Conservation (phyloP, 441 rosid species). For the Pelargonium cotyledonis region DNA sequence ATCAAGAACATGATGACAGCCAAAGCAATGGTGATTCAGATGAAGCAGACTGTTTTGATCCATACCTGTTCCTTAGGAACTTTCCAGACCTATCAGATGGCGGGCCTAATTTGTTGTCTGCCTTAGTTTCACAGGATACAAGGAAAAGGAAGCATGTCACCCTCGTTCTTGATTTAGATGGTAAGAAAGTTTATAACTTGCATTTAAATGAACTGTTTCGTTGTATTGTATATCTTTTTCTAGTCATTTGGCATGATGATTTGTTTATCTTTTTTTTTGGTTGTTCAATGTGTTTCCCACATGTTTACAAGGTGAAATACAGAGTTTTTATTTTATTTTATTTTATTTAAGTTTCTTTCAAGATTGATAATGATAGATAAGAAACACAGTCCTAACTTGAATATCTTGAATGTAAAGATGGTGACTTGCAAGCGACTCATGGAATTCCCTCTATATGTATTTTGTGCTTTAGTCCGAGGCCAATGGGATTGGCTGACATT, state of each 20-base stretch:
- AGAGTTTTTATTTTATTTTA: too few species aligned
- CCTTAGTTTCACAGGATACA: conserved; percentile 84
- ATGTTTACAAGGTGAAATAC: neutral
- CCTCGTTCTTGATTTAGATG: conserved; percentile 94
- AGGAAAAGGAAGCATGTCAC: conserved; percentile 76
- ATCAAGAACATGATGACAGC: conserved; percentile 41
- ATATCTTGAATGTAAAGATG: neutral
- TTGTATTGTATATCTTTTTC: neutral
- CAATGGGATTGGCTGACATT: neutral
- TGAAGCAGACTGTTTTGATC: conserved; percentile 56
- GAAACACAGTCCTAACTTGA: too few species aligned
- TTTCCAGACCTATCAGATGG: conserved; percentile 77
- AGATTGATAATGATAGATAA: too few species aligned
- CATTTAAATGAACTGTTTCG: neutral
- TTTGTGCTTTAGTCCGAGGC: neutral
- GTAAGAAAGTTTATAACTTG: conserved; percentile 30
- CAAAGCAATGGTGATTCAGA: conserved; percentile 32
- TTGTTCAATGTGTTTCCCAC: neutral
- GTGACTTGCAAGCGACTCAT: neutral
- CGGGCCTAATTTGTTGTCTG: conserved; percentile 75
- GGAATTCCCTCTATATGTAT: neutral
- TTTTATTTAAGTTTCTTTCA: neutral
- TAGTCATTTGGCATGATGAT: too few species aligned
- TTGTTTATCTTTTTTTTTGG: too few species aligned
- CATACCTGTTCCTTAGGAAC: conserved; percentile 83